A percentile compares a stretch with the other conserved stretches of the same genome.
These are phyloP conservation scores for Phoenix roebelenii DNA, from an alignment of 176 grass and related monocot species.

Conservation along the genomic window DNA sequence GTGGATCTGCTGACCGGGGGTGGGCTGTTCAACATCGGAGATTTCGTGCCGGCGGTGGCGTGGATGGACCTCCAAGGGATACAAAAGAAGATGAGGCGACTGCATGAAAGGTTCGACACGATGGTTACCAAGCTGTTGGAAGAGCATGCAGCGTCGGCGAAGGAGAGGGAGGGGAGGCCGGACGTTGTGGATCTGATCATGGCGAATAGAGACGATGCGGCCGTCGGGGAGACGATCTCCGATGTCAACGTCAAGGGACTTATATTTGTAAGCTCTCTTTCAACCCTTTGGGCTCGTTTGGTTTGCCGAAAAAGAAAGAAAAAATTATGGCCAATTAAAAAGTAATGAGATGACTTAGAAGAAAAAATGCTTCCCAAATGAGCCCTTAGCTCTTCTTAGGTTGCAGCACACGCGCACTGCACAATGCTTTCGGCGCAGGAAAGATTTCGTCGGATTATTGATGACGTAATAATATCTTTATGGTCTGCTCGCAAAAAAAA, in stretches of 20 bases:
- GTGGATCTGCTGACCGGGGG: conserved; percentile 31
- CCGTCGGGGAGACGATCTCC: conserved; percentile 11
- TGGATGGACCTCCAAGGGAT: conserved; percentile 40
- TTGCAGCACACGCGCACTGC: no score
- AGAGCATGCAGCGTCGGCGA: conserved; percentile 18
- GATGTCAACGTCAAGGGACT: conserved; percentile 29
- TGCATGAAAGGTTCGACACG: conserved; percentile 11
- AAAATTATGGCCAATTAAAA: no score
- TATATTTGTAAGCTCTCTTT: conserved; percentile 17
- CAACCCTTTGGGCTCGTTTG: no score
- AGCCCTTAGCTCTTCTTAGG: no score
- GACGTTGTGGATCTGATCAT: conserved; percentile 27
- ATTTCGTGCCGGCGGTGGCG: conserved; percentile 20
- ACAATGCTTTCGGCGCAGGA: no score
- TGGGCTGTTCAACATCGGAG: conserved; percentile 18
- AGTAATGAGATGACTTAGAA: no score
- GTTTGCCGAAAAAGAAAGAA: no score
- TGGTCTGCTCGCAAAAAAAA: no score
- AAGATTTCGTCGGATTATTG: no score
- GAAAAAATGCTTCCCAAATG: no score
- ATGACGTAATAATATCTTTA: no score
- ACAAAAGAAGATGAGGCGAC: conserved; percentile 6
- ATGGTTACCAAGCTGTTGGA: conserved; percentile 13
- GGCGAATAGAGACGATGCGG: background rate
- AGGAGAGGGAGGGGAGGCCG: background rate